phyloP scores from a whole-genome alignment of 768 basidiomycete species.

The Boletus subparvulus region DNA sequence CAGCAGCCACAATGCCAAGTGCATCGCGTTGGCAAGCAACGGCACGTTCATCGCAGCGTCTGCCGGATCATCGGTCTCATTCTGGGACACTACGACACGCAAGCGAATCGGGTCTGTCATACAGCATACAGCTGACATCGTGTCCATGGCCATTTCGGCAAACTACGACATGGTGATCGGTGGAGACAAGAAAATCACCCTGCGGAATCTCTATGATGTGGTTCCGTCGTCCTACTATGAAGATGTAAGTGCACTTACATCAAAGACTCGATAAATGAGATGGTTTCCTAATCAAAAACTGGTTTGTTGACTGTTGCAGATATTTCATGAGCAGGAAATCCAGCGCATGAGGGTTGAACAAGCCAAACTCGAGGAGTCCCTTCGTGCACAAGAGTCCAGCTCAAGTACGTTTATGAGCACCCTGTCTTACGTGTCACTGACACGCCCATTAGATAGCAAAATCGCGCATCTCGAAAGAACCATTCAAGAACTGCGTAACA shows the following conservation, averaged over 20 bases:
- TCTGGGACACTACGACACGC: conserved; percentile 8
- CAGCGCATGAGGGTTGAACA: not conserved
- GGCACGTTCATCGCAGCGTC: conserved; percentile 1
- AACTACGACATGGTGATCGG: not conserved
- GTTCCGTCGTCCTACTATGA: conserved; percentile 2
- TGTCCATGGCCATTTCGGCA: conserved; percentile 1
- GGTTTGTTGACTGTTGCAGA: not conserved
- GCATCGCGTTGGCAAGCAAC: not conserved
- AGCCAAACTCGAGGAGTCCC: not conserved
- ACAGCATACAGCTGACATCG: not conserved
- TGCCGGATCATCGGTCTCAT: not conserved
- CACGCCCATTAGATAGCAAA: not conserved
- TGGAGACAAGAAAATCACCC: not conserved
- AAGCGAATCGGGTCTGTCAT: conserved; percentile 1
- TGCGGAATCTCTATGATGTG: not conserved
- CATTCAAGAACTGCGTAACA: not conserved
- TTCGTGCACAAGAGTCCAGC: not conserved
- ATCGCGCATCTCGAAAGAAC: not conserved
- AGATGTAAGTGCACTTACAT: not conserved
- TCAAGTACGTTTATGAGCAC: not conserved
- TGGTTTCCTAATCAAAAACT: no score
- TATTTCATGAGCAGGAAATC: not conserved
- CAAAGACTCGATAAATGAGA: not conserved
- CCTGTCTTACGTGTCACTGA: not conserved
- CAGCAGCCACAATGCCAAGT: not conserved